Evolutionary conservation across 441 rosid species (phyloP).

Genomic region (Breynia disticha): DNA sequence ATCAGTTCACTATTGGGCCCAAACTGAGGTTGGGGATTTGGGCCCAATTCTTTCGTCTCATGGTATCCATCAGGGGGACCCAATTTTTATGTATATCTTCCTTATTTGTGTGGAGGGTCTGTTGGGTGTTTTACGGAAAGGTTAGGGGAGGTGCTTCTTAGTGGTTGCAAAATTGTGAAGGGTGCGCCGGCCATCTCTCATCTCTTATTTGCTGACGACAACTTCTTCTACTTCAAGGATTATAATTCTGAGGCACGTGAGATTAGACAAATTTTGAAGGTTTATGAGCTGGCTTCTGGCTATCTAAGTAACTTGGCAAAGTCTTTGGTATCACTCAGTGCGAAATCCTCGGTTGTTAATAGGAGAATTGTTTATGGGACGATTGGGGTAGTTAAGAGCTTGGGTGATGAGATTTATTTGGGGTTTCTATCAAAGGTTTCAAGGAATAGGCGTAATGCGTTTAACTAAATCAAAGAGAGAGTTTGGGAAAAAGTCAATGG

Average conservation of each 20-base stretch:
- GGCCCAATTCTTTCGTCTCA: not conserved
- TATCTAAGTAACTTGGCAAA: not conserved
- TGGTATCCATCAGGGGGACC: not conserved
- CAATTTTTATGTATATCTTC: not conserved
- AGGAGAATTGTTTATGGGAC: too few relatives aligned
- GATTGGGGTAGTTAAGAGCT: too few relatives aligned
- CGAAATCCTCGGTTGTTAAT: not conserved
- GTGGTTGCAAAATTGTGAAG: not conserved
- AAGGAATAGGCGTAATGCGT: too few relatives aligned
- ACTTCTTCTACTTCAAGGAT: not conserved
- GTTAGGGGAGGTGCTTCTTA: not conserved
- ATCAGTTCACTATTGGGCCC: not conserved
- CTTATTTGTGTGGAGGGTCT: not conserved
- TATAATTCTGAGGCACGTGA: too few relatives aligned
- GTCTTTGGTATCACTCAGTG: not conserved
- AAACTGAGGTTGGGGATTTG: not conserved
- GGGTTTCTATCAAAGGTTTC: too few relatives aligned
- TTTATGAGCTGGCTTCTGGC: not conserved
- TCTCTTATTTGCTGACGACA: conserved; percentile 1
- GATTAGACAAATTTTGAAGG: not conserved
- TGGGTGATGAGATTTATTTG: too few relatives aligned
- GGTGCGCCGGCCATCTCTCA: not conserved
- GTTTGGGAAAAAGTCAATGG: too few relatives aligned
- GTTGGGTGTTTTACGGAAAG: too few relatives aligned
- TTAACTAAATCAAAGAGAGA: too few relatives aligned